Conservation (phyloP, 23 red algal genomes). For the Cyanidiococcus yangmingshanensis region DNA sequence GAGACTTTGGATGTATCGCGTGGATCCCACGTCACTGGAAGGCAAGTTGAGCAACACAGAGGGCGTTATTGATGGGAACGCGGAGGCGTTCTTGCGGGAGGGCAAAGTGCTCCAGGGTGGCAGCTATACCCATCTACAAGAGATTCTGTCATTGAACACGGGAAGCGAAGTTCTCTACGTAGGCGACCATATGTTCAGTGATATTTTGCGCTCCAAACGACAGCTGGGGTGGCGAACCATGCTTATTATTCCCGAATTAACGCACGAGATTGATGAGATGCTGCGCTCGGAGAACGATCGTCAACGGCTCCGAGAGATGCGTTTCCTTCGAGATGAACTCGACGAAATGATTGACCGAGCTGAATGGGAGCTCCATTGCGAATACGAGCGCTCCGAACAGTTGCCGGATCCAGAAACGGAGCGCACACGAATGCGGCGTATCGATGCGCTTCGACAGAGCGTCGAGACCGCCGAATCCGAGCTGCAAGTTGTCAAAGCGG, state of each 20-base stretch:
- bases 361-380: slow-evolving; percentile 24
- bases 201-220: slow-evolving; percentile 86
- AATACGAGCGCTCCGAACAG: neutral
- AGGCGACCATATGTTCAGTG: slow-evolving; percentile 96
- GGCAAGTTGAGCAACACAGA: slow-evolving; percentile 77
- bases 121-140: slow-evolving; percentile 79
- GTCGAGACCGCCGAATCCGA: slow-evolving; percentile 26
- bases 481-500: slow-evolving; percentile 26
- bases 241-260: slow-evolving; percentile 91
- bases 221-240: slow-evolving; percentile 96
- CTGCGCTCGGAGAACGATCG: slow-evolving; percentile 34
- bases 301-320: slow-evolving; percentile 39
- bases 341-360: slow-evolving; percentile 81
- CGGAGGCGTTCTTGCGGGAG: slow-evolving; percentile 44
- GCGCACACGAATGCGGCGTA: neutral
- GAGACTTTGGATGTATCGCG: slow-evolving; percentile 67
- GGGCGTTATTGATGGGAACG: slow-evolving; percentile 36
- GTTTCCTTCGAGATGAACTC: slow-evolving; percentile 57
- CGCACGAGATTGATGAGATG: slow-evolving; percentile 77
- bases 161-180: slow-evolving; percentile 87
- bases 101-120: slow-evolving; percentile 94
- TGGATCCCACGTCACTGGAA: slow-evolving; percentile 29
- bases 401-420: neutral
- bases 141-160: slow-evolving; percentile 52
- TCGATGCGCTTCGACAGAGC: slow-evolving; percentile 25